Evolutionary conservation across 2,329 filamentous ascomycete species (phyloP).

Genomic region (Aspergillus ruber): DNA sequence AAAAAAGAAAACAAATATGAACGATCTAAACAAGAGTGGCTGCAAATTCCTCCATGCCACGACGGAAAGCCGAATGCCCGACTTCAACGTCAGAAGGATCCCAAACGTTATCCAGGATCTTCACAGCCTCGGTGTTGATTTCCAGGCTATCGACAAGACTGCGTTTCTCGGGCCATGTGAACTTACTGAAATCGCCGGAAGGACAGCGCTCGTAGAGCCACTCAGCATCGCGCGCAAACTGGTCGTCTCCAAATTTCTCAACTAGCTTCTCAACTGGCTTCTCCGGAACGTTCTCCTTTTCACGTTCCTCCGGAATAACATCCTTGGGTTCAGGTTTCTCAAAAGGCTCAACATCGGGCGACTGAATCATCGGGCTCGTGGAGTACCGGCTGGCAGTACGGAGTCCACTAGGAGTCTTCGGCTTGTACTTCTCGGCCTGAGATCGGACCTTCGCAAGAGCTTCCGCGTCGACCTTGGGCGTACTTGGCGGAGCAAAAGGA

Average conservation of each 20-base stretch:
- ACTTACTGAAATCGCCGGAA: conserved; percentile 16
- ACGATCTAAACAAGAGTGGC: conserved; percentile 6
- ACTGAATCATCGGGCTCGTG: conserved; percentile 12
- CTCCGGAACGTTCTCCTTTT: background rate
- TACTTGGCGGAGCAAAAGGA: conserved; percentile 6
- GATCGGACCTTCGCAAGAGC: conserved; percentile 32
- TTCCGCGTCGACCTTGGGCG: conserved; percentile 17
- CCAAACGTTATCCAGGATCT: conserved; percentile 11
- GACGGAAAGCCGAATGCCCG: conserved; percentile 8
- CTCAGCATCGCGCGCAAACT: conserved; percentile 19
- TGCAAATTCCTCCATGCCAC: conserved; percentile 12
- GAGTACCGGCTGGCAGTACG: conserved; percentile 28
- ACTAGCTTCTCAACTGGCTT: conserved; percentile 1
- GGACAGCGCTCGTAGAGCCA: conserved; percentile 22
- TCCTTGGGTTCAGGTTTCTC: background rate
- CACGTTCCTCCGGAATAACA: background rate
- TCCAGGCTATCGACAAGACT: conserved; percentile 13
- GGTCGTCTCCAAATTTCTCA: conserved; percentile 16
- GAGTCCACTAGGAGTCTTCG: conserved; percentile 38
- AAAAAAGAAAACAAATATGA: background rate
- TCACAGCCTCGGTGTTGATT: conserved; percentile 5
- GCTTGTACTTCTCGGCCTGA: conserved; percentile 37
- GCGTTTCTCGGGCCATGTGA: conserved; percentile 15
- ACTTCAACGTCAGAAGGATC: conserved; percentile 11
- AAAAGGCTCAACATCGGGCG: conserved; percentile 6